Percentiles rank a stretch among this genome's conserved stretches.
phyloP scores from a whole-genome alignment of 1,284 basidiomycete species.

The Hymenochaete sp. region DNA sequence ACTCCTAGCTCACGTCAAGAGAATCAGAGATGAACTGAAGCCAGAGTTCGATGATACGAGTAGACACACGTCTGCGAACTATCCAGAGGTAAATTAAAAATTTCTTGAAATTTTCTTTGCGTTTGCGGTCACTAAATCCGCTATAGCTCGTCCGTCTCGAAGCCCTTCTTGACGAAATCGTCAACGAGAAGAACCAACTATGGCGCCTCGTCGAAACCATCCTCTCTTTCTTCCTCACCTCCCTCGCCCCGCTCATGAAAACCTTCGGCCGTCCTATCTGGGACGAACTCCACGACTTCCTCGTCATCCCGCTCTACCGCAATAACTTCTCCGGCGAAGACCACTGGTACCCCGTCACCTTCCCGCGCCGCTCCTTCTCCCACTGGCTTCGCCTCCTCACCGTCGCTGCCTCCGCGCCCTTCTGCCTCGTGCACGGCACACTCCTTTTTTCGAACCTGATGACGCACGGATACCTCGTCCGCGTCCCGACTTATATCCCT shows the following conservation, averaged over 20 bases:
- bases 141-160: not conserved
- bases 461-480: conserved; percentile 12
- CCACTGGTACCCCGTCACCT: conserved; percentile 51
- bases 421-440: conserved; percentile 49
- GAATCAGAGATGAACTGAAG: conserved; percentile 48
- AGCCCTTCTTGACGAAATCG: conserved; percentile 15
- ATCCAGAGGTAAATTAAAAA: conserved; percentile 51
- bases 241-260: conserved; percentile 67
- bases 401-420: conserved; percentile 38
- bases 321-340: conserved; percentile 72
- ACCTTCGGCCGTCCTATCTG: conserved; percentile 70
- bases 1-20: conserved; percentile 42
- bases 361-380: conserved; percentile 54
- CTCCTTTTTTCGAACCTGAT: conserved; percentile 36
- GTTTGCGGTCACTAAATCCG: conserved; percentile 5
- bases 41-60: conserved; percentile 55
- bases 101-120: conserved; percentile 8
- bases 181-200: conserved; percentile 13
- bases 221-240: conserved; percentile 62
- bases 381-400: conserved; percentile 57
- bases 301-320: conserved; percentile 69
- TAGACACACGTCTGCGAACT: conserved; percentile 61
- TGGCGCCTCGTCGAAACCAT: conserved; percentile 53
- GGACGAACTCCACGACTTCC: conserved; percentile 65
- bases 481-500: conserved; percentile 15